Percentiles rank a stretch among this genome's conserved stretches.
Evolutionary conservation across 371 early-diverging fungal species (phyloP).

Genomic region (Mucor velutinosus): DNA sequence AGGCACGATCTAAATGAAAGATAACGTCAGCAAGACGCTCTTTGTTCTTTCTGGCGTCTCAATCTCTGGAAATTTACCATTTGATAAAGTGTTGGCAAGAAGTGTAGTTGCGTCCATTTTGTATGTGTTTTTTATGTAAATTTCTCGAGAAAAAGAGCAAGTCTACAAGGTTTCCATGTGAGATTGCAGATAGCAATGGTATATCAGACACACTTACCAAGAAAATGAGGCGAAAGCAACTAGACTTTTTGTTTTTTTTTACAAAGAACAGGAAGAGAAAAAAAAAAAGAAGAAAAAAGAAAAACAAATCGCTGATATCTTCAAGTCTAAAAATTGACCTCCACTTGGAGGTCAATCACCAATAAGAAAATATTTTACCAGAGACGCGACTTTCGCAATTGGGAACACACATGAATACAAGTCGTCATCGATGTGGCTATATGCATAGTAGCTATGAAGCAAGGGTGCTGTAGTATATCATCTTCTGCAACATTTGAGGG

Average conservation of each 20-base stretch:
- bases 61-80: slow-evolving; percentile 43
- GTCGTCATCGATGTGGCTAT: background rate
- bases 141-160: slow-evolving; percentile 15
- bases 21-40: slow-evolving; percentile 42
- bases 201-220: background rate
- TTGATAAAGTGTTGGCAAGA: slow-evolving; percentile 75
- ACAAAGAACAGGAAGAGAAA: background rate
- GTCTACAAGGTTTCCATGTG: background rate
- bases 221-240: background rate
- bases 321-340: background rate
- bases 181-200: background rate
- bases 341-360: background rate
- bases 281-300: background rate
- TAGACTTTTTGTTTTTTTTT: background rate
- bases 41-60: background rate
- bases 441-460: background rate
- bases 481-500: background rate
- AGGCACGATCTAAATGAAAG: slow-evolving; percentile 19
- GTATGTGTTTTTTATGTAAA: background rate
- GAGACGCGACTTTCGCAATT: slow-evolving; percentile 1
- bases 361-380: background rate
- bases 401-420: background rate
- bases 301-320: background rate
- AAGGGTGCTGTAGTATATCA: background rate
- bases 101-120: slow-evolving; percentile 73